Evolutionary conservation across 129 eudicot species (phyloP).

Genomic region (Ambrosia trifida): DNA sequence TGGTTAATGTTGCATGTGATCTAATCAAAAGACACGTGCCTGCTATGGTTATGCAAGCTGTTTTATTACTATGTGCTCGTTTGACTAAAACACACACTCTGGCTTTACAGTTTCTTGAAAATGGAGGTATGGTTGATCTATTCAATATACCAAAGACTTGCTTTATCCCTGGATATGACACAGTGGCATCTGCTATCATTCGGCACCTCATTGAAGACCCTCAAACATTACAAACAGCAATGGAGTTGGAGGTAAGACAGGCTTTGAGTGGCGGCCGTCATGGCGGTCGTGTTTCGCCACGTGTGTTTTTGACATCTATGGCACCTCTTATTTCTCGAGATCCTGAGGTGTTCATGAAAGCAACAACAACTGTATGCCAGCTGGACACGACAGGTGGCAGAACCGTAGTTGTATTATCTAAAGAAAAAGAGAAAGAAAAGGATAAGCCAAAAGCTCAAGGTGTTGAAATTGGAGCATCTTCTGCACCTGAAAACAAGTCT

Average conservation of each 20-base stretch:
- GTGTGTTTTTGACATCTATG: conserved; percentile 85
- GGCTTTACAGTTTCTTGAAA: conserved; percentile 79
- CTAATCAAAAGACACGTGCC: conserved; percentile 76
- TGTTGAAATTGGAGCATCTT: conserved; percentile 53
- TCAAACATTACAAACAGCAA: conserved; percentile 92
- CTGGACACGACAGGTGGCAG: conserved; percentile 93
- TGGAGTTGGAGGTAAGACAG: conserved; percentile 94
- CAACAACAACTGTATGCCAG: conserved; percentile 80
- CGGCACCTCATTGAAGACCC: conserved; percentile 98
- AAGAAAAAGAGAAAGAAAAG: conserved; percentile 71
- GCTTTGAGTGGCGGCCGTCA: conserved; percentile 73
- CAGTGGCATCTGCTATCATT: conserved; percentile 90
- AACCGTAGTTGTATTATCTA: conserved; percentile 57
- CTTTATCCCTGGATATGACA: conserved; percentile 90
- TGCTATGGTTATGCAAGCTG: conserved; percentile 93
- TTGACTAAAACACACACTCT: conserved; percentile 83
- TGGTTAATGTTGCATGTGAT: conserved; percentile 72
- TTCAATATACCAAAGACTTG: conserved; percentile 77
- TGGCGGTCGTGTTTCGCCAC: conserved; percentile 76
- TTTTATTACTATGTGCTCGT: conserved; percentile 82
- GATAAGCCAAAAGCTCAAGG: conserved; percentile 61
- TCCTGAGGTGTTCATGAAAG: conserved; percentile 84
- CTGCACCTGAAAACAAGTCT: conserved; percentile 61
- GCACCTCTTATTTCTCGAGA: conserved; percentile 92
- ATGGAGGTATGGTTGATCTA: conserved; percentile 77